Evolutionary conservation across 345 rosid species (phyloP), one percentile per base, ranked within the genome.

Genomic region (Carallia pectinifolia): DNA sequence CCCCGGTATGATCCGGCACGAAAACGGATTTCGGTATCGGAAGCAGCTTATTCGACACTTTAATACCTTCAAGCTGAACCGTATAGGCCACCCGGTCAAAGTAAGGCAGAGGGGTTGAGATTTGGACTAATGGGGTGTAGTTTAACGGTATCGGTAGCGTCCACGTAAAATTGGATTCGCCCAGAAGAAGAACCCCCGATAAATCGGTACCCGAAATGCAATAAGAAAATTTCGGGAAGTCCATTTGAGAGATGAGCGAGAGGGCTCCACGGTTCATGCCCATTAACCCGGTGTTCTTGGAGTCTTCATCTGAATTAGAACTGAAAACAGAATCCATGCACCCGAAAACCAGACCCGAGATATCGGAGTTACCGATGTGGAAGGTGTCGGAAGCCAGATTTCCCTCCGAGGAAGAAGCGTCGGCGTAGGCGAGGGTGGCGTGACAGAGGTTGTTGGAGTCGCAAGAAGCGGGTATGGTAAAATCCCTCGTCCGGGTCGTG

Each of bases 261-360:
- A 91, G 85, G 0, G 95, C 88, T 18, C 97, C 97, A 9, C 94
- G 90, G 75, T 91, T 91, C 97, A 94, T 94, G 34, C 98, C 96
- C 82, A 94, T 80, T 67, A 94, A 74, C 36, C 97, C 97, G 65
- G 96, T 87, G 30, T 79, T 86, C 23, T 83, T 84, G 16, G 78
- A 70, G 54, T 93, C 98, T 66, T 89, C 96, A 18, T 77, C 95
- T 4, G 89, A 54, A 78, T 85, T 86, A 58, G 93, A 85, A 71
- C 91, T 88, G 64, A 75, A 87, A n/a, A 79, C 76, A 33, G 90
- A 85, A 63, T 78, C 88, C 98, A 94, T 91, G 75, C 97, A 91
- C n/a, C 97, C 97, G 70, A 91, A 94, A 39, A 90, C 75, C 2
- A 88, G 74, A 13, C 68, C 87, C 16, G 89, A 48, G 44, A 73